Evolutionary conservation across 2,329 filamentous ascomycete genomes (phyloP).

Genomic region (Leptographium lundbergii): DNA sequence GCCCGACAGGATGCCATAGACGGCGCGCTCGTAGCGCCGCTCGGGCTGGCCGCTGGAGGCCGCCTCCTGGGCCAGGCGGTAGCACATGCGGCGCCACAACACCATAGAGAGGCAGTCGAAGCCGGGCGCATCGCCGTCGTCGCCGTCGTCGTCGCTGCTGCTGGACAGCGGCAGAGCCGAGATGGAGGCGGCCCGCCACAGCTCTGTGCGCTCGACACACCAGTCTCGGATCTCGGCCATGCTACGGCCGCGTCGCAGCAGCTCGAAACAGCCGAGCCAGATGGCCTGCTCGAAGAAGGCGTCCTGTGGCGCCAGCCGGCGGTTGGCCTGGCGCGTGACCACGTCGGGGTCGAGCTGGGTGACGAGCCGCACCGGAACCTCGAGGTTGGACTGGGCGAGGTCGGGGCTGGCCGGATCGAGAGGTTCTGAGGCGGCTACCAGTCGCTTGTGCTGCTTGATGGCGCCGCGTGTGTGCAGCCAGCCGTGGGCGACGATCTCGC

Average conservation of each 20-base stretch:
- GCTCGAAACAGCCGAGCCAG: conserved; percentile 90
- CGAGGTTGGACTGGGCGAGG: conserved; percentile 42
- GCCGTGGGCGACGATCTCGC: conserved; percentile 72
- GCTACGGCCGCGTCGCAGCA: conserved; percentile 71
- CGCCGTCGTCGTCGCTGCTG: conserved; percentile 25
- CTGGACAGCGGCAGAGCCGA: conserved; percentile 51
- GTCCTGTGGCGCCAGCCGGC: conserved; percentile 68
- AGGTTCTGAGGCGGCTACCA: conserved; percentile 53
- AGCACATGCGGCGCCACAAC: conserved; percentile 72
- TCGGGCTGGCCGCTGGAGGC: conserved; percentile 40
- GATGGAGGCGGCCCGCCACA: conserved; percentile 78
- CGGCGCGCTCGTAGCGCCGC: conserved; percentile 66
- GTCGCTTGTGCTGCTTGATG: conserved; percentile 80
- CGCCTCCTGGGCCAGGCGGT: conserved; percentile 54
- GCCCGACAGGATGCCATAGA: conserved; percentile 82
- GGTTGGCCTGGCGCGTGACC: conserved; percentile 56
- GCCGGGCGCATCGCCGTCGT: conserved; percentile 29
- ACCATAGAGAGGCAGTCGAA: conserved; percentile 33
- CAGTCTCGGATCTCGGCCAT: conserved; percentile 67
- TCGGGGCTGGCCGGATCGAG: conserved; percentile 50
- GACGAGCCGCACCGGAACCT: conserved; percentile 49
- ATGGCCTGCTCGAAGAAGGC: conserved; percentile 81
- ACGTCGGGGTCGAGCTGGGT: conserved; percentile 91
- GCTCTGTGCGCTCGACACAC: conserved; percentile 75
- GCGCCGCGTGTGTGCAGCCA: conserved; percentile 86